Base-by-base conservation (phyloP, 306 rosid species). In the Astragalus glycyphyllos region DNA sequence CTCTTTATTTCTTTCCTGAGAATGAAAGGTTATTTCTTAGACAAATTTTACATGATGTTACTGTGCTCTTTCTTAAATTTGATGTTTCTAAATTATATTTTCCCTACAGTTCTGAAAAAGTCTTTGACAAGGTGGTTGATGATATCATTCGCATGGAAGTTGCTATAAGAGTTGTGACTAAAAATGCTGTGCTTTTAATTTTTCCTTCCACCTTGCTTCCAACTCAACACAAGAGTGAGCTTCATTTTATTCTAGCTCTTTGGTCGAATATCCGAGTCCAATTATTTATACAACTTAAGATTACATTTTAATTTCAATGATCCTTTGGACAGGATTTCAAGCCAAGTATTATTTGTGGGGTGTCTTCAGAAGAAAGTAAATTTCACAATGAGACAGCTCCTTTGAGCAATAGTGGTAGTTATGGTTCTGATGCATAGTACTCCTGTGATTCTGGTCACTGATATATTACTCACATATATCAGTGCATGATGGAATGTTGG, bases 301-400 rank as follows among this genome's bases (percentile, higher is more conserved):
- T 56, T 35, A 11, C 26, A 16, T 56, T 57, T 48, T 57, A 46
- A 59, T 11, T 20, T 35, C 37, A 54, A 31, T 56, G 45, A 46
- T 17, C 74, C 16, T 73, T 48, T 71, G 73, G 85, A 77, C 90
- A 90, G 98, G 81, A 77, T 82, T 88, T 82, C 86, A 77, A 48
- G 11, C 71, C 1, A 93, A 86, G 76, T 72, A 81, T 38, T 93
- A 88, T 69, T 78, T 93, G 68, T 93, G 96, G 96, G 98, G 98
- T 1, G 92, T 83, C 40, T 93, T 88, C 71, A 87, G 84, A 75
- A 61, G 59, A 47, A 86, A 65, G 79, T 76, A 78, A 77, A 16
- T 70, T 74, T 70, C 71, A 10, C 32, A 46, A 40, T 4, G 11
- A 29, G 38, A 63, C 54, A 60, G 78, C 58, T 65, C 40, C 16